phyloP scores from a whole-genome alignment of 179 eudicot genomes.

The Kewa caespitosa region DNA sequence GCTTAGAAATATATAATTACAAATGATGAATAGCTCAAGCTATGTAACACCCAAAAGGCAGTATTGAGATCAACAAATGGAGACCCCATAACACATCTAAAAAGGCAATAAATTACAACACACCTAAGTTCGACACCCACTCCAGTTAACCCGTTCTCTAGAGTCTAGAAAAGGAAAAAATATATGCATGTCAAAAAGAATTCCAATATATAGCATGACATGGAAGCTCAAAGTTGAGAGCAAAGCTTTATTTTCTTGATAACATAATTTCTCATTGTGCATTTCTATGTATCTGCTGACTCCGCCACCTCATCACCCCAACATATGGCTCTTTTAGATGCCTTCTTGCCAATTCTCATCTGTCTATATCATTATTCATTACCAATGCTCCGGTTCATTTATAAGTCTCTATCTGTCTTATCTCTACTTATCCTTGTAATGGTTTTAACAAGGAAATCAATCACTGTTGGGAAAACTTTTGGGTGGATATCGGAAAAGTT shows the following conservation, averaged over 20 bases:
- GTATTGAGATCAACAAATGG: neutral
- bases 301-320: no score
- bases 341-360: neutral
- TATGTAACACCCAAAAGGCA: neutral
- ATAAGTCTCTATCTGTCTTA: no score
- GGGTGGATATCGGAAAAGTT: no score
- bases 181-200: neutral
- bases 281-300: neutral
- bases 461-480: no score
- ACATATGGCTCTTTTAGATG: neutral
- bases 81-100: neutral
- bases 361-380: neutral
- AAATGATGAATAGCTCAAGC: slow-evolving; percentile 2
- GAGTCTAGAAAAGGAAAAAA: neutral
- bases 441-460: no score
- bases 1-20: slow-evolving; percentile 27
- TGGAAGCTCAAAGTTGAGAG: neutral
- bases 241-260: neutral
- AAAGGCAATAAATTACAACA: neutral
- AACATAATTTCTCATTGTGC: no score
- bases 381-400: no score
- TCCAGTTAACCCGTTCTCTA: neutral
- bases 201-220: neutral
- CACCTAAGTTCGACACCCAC: neutral
- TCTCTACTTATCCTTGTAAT: no score